Evolutionary conservation across 2,329 filamentous ascomycete genomes (phyloP).

Genomic region (Leptographium radiaticola): DNA sequence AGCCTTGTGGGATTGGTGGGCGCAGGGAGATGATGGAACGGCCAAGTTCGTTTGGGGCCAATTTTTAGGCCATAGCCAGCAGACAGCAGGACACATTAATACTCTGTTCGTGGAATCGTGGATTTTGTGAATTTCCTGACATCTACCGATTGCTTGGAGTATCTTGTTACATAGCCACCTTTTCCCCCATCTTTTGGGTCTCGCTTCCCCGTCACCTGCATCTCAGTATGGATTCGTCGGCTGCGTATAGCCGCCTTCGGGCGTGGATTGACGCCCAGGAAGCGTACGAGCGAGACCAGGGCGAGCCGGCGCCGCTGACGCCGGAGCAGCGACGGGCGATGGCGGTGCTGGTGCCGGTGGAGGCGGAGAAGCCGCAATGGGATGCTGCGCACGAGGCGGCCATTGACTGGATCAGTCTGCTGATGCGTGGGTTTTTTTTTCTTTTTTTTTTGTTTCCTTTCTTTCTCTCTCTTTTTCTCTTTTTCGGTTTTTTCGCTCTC

Average conservation of each 20-base stretch:
- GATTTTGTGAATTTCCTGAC: too few species aligned
- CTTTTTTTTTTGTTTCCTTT: not conserved
- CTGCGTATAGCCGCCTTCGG: conserved; percentile 14
- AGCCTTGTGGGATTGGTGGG: too few species aligned
- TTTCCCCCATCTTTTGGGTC: not conserved
- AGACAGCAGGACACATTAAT: too few species aligned
- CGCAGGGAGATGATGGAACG: too few species aligned
- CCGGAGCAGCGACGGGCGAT: conserved; percentile 26
- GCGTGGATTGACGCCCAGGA: conserved; percentile 28
- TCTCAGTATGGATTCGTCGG: not conserved
- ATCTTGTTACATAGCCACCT: too few species aligned
- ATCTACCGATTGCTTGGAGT: too few species aligned
- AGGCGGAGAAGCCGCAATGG: not conserved
- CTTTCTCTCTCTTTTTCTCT: not conserved
- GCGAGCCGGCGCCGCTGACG: conserved; percentile 23
- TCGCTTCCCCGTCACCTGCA: not conserved
- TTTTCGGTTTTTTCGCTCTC: not conserved
- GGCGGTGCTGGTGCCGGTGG: conserved; percentile 18
- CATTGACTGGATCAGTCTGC: conserved; percentile 25
- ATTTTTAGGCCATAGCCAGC: too few species aligned
- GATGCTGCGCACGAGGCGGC: conserved; percentile 1
- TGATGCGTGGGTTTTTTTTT: conserved; percentile 19
- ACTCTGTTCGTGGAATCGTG: too few species aligned
- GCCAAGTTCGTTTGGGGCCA: too few species aligned
- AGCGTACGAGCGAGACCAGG: conserved; percentile 17